Base-by-base conservation (phyloP, 805 yeast species). In the Wickerhamiella alocasiicola region DNA sequence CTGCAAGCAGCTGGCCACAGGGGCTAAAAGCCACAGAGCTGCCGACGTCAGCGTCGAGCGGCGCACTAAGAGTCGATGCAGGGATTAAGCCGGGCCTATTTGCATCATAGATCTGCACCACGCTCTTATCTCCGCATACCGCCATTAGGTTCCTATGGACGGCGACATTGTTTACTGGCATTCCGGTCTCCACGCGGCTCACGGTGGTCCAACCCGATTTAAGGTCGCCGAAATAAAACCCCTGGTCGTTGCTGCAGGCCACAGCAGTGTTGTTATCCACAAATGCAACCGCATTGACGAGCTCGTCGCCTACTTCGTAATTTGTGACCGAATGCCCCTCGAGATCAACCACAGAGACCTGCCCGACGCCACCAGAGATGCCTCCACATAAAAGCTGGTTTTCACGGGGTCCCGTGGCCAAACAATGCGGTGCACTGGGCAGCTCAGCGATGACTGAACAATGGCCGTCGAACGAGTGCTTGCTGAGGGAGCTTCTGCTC, bases 201-300 rank as follows among this genome's bases (percentile, higher is more conserved):
- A 9, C 2, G 5, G 35, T 21, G 5, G 19, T 21, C 41, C 42
- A 40, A 17, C 24, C 25, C 11, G 11, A 6, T 5, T 34, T 31
- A 5, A 19, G 16, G 49, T 61, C 61, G 42, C 82, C 67, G 39
- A 69, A 63, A 53, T 85, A 83, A 38, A 85, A 62, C 40, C 71
- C 65, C 31, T 74, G 71, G 57, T 87, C 97, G 56, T 87, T 87
- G 56, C 85, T 87, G 59, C 95, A 85, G 17, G 82, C 72, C 45
- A 73, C 70, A 1, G 87, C 71, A 23, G 7, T 7, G 4, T 16
- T n/a, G 4, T 12, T n/a, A n/a, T 23, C 20, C 3, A 13, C 24
- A 16, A 33, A 33, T 7, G n/a, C 29, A 3, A 84, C 93, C 36
- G 82, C 74, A 58, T 85, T 85, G 57, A 84, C 85, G 51, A 87